A percentile compares a stretch with the other conserved stretches of the same genome.
Conservation (phyloP, 2,329 filamentous ascomycete species). For the Fusarium sp. region DNA sequence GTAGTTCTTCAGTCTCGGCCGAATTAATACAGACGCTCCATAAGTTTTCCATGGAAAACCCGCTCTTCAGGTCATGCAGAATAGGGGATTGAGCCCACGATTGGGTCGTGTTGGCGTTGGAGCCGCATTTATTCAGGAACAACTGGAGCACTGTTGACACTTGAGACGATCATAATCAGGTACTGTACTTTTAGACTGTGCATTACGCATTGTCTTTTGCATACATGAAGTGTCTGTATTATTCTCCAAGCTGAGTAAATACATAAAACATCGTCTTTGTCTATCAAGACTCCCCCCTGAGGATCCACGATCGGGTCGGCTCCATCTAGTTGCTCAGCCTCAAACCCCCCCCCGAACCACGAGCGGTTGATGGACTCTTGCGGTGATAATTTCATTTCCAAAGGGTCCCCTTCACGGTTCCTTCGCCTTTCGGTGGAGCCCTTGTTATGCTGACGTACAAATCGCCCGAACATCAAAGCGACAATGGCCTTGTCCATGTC, state of each 20-base stretch:
- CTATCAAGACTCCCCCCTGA: slow-evolving; percentile 6
- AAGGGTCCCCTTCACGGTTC: slow-evolving; percentile 13
- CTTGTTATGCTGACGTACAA: slow-evolving; percentile 21
- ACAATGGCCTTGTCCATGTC: slow-evolving; percentile 7
- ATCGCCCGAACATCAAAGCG: slow-evolving; percentile 13
- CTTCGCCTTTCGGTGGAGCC: slow-evolving; percentile 29
- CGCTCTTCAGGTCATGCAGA: slow-evolving; percentile 33
- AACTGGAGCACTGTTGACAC: slow-evolving; percentile 3
- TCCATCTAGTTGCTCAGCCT: slow-evolving; percentile 18
- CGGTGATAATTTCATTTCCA: slow-evolving; percentile 34
- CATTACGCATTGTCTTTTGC: slow-evolving; percentile 9
- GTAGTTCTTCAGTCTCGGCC: slow-evolving; percentile 12
- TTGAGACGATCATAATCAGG: slow-evolving; percentile 32
- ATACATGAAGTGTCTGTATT: neutral
- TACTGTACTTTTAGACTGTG: slow-evolving; percentile 6
- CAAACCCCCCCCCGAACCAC: slow-evolving; percentile 1
- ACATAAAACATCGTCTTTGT: neutral
- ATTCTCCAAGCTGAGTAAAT: neutral
- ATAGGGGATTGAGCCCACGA: slow-evolving; percentile 28
- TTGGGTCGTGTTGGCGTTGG: slow-evolving; percentile 21
- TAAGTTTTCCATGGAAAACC: slow-evolving; percentile 9
- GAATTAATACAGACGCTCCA: slow-evolving; percentile 29
- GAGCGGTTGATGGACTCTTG: slow-evolving; percentile 12
- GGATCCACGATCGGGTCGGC: slow-evolving; percentile 12
- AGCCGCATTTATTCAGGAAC: slow-evolving; percentile 22